Conservation (phyloP, 2,329 filamentous ascomycete genomes). For the Chaetoscypha palmicola region DNA sequence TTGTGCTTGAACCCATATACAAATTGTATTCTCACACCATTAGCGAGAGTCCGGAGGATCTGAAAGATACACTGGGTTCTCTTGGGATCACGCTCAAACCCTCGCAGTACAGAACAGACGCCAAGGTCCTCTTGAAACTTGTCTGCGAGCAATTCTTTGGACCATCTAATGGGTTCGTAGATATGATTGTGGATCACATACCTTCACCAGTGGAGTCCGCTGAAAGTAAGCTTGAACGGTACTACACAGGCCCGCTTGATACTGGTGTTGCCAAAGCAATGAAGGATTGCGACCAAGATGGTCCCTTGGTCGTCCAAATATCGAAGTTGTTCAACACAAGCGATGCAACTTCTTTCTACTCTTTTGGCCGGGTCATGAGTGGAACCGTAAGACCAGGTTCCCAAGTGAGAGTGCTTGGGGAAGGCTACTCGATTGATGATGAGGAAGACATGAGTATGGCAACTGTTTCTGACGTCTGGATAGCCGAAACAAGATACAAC, state of each 20-base stretch:
- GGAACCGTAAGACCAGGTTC: slow-evolving; percentile 77
- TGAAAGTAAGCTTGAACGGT: slow-evolving; percentile 68
- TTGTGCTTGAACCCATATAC: slow-evolving; percentile 93
- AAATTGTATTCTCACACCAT: slow-evolving; percentile 95
- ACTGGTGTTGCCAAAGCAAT: slow-evolving; percentile 75
- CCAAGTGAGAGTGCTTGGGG: slow-evolving; percentile 84
- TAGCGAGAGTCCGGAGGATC: slow-evolving; percentile 77
- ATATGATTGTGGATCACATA: slow-evolving; percentile 87
- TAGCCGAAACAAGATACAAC: slow-evolving; percentile 88
- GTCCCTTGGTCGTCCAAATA: slow-evolving; percentile 83
- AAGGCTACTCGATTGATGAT: slow-evolving; percentile 92
- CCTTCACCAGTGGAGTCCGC: slow-evolving; percentile 80
- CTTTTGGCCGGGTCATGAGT: slow-evolving; percentile 87
- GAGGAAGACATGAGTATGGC: slow-evolving; percentile 94
- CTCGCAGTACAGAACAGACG: slow-evolving; percentile 84
- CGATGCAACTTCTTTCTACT: slow-evolving; percentile 86
- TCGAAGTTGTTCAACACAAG: slow-evolving; percentile 88
- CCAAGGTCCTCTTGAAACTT: slow-evolving; percentile 77
- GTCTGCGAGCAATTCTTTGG: slow-evolving; percentile 97
- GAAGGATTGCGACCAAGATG: slow-evolving; percentile 76
- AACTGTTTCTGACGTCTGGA: slow-evolving; percentile 78
- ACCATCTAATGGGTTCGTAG: slow-evolving; percentile 79
- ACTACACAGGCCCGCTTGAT: slow-evolving; percentile 88
- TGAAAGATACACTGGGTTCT: slow-evolving; percentile 69
- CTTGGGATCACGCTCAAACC: slow-evolving; percentile 86